phyloP scores from a whole-genome alignment of 148 eudicot genomes.

The Vaccinium myrtillus region DNA sequence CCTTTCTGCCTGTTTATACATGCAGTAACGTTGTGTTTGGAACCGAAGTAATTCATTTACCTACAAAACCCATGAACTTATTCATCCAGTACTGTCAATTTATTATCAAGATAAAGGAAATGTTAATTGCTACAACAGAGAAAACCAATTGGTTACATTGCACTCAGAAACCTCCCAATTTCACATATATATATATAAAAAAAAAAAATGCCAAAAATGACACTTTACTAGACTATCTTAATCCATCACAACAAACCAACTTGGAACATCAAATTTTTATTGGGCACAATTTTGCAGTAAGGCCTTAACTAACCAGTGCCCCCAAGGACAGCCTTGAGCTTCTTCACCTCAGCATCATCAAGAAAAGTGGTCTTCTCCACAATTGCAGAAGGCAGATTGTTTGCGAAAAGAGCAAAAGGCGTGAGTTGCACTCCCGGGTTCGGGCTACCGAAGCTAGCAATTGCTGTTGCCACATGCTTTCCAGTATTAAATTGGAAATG shows the following conservation, averaged over 20 bases:
- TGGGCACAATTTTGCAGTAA: too few relatives aligned
- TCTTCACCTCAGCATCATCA: constrained; percentile 53
- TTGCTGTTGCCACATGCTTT: constrained; percentile 35
- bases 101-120: neutral
- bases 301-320: constrained; percentile 37
- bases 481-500: constrained; percentile 76
- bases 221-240: too few relatives aligned
- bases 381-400: constrained; percentile 48
- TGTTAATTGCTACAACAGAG: neutral
- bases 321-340: constrained; percentile 79
- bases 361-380: constrained; percentile 58
- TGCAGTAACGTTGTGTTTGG: too few relatives aligned
- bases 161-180: neutral
- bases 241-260: too few relatives aligned
- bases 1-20: too few relatives aligned
- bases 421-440: constrained; percentile 73
- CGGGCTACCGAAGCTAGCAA: constrained; percentile 51
- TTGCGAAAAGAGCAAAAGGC: constrained; percentile 61
- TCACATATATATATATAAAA: too few relatives aligned
- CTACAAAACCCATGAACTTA: neutral
- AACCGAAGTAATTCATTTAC: neutral
- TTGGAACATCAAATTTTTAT: too few relatives aligned
- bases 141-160: neutral
- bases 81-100: neutral
- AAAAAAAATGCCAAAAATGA: too few relatives aligned